phyloP scores from a whole-genome alignment of 257 asterid genomes.

The Cynanchum wilfordii region DNA sequence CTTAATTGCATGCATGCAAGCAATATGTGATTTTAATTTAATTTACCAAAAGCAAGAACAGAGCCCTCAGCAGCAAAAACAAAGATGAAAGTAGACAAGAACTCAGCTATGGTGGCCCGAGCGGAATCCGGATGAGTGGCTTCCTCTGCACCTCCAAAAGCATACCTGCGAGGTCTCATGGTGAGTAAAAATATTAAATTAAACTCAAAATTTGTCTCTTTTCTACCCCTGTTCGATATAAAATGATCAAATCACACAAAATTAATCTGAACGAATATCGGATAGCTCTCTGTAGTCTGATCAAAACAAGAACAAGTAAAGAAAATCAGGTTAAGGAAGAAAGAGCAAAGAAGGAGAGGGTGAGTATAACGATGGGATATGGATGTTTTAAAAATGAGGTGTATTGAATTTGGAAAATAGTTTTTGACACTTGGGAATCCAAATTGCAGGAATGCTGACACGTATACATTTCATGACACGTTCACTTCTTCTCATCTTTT shows the following conservation, averaged over 20 bases:
- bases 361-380: background rate
- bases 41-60: conserved; percentile 65
- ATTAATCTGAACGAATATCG: no score
- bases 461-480: conserved; percentile 37
- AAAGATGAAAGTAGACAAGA: conserved; percentile 76
- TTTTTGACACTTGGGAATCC: conserved; percentile 75
- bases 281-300: no score
- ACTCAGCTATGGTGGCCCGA: conserved; percentile 76
- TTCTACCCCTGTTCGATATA: no score
- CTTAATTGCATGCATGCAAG: no score
- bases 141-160: conserved; percentile 77
- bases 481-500: no score
- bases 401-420: background rate
- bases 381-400: conserved; percentile 7
- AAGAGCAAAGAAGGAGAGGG: background rate
- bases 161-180: conserved; percentile 68
- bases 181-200: background rate
- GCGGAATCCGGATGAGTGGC: conserved; percentile 93
- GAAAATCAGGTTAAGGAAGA: background rate
- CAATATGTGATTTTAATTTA: no score
- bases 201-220: no score
- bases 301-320: background rate
- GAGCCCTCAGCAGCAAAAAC: conserved; percentile 94
- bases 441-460: conserved; percentile 62
- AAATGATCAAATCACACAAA: no score